Percentiles rank a stretch among this genome's conserved stretches.
phyloP scores from a whole-genome alignment of 371 early-diverging fungal species.

The Smittium culicis region DNA sequence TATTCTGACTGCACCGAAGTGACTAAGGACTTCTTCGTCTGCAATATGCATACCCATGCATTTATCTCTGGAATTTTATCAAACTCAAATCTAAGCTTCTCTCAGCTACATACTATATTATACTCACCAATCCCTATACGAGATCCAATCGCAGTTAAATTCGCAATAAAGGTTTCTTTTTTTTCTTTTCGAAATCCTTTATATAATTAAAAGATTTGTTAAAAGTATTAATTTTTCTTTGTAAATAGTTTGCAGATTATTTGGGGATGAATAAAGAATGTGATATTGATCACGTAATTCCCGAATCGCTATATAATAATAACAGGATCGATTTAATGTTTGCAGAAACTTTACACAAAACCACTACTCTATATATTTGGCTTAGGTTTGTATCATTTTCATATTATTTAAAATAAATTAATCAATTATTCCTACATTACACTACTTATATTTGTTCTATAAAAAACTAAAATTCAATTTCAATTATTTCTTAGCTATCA shows the following conservation, averaged over 20 bases:
- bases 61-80: constrained; percentile 52
- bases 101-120: constrained; percentile 49
- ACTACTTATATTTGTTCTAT: background rate
- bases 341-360: constrained; percentile 56
- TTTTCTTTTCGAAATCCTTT: too few species aligned
- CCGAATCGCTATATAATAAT: constrained; percentile 33
- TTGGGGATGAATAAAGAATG: constrained; percentile 31
- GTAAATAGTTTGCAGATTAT: constrained; percentile 19
- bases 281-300: constrained; percentile 33
- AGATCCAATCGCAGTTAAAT: constrained; percentile 19
- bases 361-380: constrained; percentile 78
- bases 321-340: constrained; percentile 28
- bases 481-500: constrained; percentile 14
- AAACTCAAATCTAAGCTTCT: constrained; percentile 37
- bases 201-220: too few species aligned
- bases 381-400: constrained; percentile 37
- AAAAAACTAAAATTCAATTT: background rate
- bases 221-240: background rate
- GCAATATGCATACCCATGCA: constrained; percentile 53
- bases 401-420: background rate
- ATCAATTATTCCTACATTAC: background rate
- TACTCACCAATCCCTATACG: constrained; percentile 47
- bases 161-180: constrained; percentile 7
- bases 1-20: constrained; percentile 54
- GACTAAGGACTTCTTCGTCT: constrained; percentile 56